Evolutionary conservation across 192 early-diverging fungal genomes (phyloP).

Genomic region (Coemansia sp.): DNA sequence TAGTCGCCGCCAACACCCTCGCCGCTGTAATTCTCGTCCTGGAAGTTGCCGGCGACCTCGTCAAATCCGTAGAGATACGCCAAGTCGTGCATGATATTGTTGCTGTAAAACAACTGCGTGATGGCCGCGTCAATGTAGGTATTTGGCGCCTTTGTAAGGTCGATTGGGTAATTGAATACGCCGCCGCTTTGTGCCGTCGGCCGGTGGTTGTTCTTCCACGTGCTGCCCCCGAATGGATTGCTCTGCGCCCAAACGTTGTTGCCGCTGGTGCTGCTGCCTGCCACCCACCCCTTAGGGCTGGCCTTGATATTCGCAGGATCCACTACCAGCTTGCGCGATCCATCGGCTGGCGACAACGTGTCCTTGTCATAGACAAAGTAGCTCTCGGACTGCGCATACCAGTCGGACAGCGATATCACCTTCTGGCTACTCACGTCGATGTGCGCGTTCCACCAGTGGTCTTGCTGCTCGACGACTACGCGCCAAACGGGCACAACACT

Average conservation of each 20-base stretch:
- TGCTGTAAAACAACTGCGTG: slow-evolving; percentile 92
- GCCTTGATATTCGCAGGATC: slow-evolving; percentile 62
- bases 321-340: slow-evolving; percentile 59
- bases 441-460: slow-evolving; percentile 83
- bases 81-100: slow-evolving; percentile 90
- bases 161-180: slow-evolving; percentile 74
- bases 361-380: slow-evolving; percentile 87
- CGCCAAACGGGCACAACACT: slow-evolving; percentile 78
- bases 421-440: slow-evolving; percentile 64
- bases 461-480: slow-evolving; percentile 78
- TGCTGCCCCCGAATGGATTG: slow-evolving; percentile 76
- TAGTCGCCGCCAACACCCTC: slow-evolving; percentile 80
- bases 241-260: slow-evolving; percentile 94
- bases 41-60: slow-evolving; percentile 94
- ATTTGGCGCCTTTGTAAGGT: slow-evolving; percentile 68
- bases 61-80: slow-evolving; percentile 90
- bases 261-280: slow-evolving; percentile 63
- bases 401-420: slow-evolving; percentile 77
- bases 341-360: slow-evolving; percentile 77
- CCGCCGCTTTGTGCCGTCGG: slow-evolving; percentile 19
- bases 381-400: slow-evolving; percentile 73
- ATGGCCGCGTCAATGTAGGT: slow-evolving; percentile 85
- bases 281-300: slow-evolving; percentile 88
- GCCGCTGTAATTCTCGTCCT: slow-evolving; percentile 80
- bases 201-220: slow-evolving; percentile 83